Base-by-base conservation (phyloP, 2,329 filamentous ascomycete species). In the Hirsutella thompsonii region DNA sequence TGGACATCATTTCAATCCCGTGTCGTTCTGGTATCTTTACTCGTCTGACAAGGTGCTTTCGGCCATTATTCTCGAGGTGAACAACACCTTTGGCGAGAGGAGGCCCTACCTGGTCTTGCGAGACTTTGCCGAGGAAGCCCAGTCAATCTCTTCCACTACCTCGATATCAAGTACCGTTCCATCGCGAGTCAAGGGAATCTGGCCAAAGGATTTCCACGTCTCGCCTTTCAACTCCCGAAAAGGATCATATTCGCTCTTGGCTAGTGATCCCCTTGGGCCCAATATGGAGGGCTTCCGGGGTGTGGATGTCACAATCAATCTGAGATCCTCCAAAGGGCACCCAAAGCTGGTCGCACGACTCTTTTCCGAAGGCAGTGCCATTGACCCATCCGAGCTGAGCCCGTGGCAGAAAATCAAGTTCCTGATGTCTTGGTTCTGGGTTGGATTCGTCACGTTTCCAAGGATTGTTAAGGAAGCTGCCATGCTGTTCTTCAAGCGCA, bases 11-110 rank as follows among this genome's bases (percentile, higher is more conserved):
- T 86, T 84, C 59, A 88, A 86, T 49, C 81, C 81, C 0, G 79
- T 83, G 3, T 87, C 81, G 0, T 83, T 88, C 51, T 89, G 83
- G 81, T 86, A 87, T 48, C 68, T 89, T 2, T 88, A 89, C 54
- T 71, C 76, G 11, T 48, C 59, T 0, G 58, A 72, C 8, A 70
- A 70, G 43, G 58, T 68, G 5, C 64, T 88, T 13, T 70, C 66
- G 20, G 77, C 76, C 42, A 76, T 86, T 59, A 67, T 89, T 1
- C 54, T 84, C 1, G 83, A 89, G 55, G 79, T 87, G 36, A 85
- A 84, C 58, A 87, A 87, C 50, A 84, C 81, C 0, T 87, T 85
- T 52, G 80, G 75, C 38, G 83, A 88, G 56, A 68, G 79, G 39
- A 72, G 79, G 3, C 46, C 52, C 8, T 61, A 59, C 40, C 41